Evolutionary conservation across 257 asterid species (phyloP), one percentile per base, ranked within the genome.

Genomic region (Capsicum baccatum): DNA sequence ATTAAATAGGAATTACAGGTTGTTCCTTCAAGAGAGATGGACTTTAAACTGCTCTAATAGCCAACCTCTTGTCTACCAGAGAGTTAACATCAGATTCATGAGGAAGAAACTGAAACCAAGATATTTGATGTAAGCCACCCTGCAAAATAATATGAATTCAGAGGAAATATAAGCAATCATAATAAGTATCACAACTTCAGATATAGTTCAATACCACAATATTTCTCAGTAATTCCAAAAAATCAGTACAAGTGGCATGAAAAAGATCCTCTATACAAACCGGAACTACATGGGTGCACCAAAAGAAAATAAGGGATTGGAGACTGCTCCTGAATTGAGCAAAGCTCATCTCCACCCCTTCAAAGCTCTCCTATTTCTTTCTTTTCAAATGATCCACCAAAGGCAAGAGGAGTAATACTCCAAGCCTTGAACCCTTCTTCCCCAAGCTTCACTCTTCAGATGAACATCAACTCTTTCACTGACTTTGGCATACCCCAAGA

Each of bases 71-170:
- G 86, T 97, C 97, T 84, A 96, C 86, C 74, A 91, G 88, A 13
- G 92, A 76, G 84, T 55, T 92, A 87, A 89, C 89, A 84, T 93
- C 97, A 68, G 91, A 89, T 87, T 97, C 98, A 79, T 87, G 88
- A 42, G 99, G 96, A 83, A 92, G 97, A 91, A 97, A 97, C 93
- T 97, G 99, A 91, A 97, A 97, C 99, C 99, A 97, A 42, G 99
- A 97, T 92, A 95, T 94, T 90, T 92, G 97, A 89, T 94, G 95
- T 87, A 97, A 92, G 85, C 98, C 98, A 56, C 98, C 98, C 99
- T 97, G 93, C 84, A 84, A 55, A 73, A 74, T 7, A 12, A 74
- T 54, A 78, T 33, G 82, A 78, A 64, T 54, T 54, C 13, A 54
- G 21, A 58, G 82, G 48, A 54, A 52, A 78, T 54, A 78, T 78